Base-by-base conservation (phyloP, 1,284 basidiomycete species). In the Cutaneotrichosporon arboriforme region DNA sequence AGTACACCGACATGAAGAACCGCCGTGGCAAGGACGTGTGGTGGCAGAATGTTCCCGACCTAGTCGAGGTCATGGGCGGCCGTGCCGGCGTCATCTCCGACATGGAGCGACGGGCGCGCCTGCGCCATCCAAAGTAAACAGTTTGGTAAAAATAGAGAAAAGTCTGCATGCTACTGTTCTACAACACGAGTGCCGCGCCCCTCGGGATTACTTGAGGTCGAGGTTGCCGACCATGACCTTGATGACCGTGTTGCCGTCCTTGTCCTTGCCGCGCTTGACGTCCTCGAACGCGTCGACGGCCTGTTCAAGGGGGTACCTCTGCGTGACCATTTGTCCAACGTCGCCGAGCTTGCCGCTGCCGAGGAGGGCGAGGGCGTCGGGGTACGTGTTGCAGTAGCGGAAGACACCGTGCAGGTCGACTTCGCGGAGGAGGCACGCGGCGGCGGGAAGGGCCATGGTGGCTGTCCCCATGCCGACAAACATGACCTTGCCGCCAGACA, bases 391-490 rank as follows among this genome's bases (percentile, higher is more conserved):
- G 54, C 70, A 68, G 69, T 80, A 81, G 31, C 79, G 71, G 84
- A 97, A 97, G 43, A 88, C 89, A 49, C 93, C 93, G 63, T 86
- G 81, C 62, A 97, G 83, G 75, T 97, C 92, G 57, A 97, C 90
- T 76, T 97, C 93, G 49, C 93, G 84, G 45, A 86, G 76, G 13
- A 90, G 84, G 14, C 90, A 88, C 18, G 82, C 81, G 26, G 86
- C 86, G 52, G 91, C 80, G n/a, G 93, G 92, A 46, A 94, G 79
- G 57, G 81, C 80, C 54, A 88, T 83, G 66, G 86, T 87, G 58
- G 85, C 83, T 18, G 88, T 84, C 61, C 93, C 93, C 93, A 97
- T 97, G 31, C 93, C 93, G 63, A 97, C 84, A 65, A 91, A 87
- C 78, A 91, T 85, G 51, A 94, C 87, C 70, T 87, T 88, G 40